phyloP scores from a whole-genome alignment of 306 rosid species.

The Pueraria montana region DNA sequence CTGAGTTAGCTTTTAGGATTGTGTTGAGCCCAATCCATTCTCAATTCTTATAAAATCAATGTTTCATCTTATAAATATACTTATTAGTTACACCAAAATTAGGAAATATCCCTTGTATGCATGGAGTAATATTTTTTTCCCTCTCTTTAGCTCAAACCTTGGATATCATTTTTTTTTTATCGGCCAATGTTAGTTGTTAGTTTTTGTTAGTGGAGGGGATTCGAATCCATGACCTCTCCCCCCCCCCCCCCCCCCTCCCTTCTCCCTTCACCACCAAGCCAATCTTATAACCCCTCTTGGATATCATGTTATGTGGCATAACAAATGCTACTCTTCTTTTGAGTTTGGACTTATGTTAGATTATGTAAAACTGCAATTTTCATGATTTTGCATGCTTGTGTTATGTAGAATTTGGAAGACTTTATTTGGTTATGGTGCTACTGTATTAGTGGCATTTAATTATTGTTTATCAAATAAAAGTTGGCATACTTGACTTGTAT shows the following conservation, averaged over 20 bases:
- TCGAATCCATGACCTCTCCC: too few relatives aligned
- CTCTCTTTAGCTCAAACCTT: not conserved
- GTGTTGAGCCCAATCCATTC: not conserved
- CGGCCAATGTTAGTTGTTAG: too few relatives aligned
- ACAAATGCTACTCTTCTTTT: conserved; percentile 10
- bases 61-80: conserved; percentile 8
- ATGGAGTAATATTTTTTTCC: not conserved
- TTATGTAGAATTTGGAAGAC: not conserved
- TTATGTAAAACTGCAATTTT: conserved; percentile 16
- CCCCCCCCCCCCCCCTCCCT: too few relatives aligned
- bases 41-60: not conserved
- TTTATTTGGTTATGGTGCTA: conserved; percentile 16
- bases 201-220: too few relatives aligned
- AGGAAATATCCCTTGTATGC: conserved; percentile 32
- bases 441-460: conserved; percentile 8
- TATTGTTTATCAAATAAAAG: conserved; percentile 42
- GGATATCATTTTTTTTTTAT: too few relatives aligned
- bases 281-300: too few relatives aligned
- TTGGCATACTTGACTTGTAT: conserved; percentile 48
- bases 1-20: not conserved
- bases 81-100: conserved; percentile 15
- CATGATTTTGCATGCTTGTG: conserved; percentile 13
- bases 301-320: conserved; percentile 5
- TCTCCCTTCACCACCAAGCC: too few relatives aligned
- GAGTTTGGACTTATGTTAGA: not conserved